Conservation (phyloP, 306 rosid genomes). For the Corylus americana region DNA sequence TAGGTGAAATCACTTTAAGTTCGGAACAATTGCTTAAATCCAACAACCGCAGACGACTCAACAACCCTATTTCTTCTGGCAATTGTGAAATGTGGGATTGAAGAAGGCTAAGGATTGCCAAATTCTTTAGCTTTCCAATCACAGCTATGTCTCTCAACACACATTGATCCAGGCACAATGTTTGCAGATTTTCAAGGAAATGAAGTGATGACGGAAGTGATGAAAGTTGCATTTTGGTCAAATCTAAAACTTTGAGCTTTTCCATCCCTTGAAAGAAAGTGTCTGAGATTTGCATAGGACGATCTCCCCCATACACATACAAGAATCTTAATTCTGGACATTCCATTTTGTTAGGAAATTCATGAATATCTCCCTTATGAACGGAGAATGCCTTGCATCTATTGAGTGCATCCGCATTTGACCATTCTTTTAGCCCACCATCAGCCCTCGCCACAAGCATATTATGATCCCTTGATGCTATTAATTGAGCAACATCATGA, state of each 20-base stretch:
- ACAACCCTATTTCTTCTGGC: not conserved
- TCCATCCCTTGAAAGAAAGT: not conserved
- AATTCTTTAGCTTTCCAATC: not conserved
- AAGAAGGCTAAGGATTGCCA: slow-evolving; percentile 13
- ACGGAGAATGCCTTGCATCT: not conserved
- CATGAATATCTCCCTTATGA: fast-evolving
- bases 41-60: slow-evolving; percentile 8
- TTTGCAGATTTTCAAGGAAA: not conserved
- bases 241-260: slow-evolving; percentile 3
- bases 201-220: slow-evolving; percentile 1
- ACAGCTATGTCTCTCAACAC: not conserved
- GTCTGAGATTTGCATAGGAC: not conserved
- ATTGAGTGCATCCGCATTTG: not conserved
- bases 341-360: slow-evolving; percentile 8
- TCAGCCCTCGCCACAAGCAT: not conserved
- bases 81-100: not conserved
- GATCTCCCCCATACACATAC: fast-evolving
- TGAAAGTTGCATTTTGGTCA: not conserved
- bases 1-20: slow-evolving; percentile 15
- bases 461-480: not conserved
- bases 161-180: not conserved
- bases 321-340: not conserved
- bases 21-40: not conserved
- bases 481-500: not conserved
- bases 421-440: not conserved